Evolutionary conservation across 2,329 filamentous ascomycete genomes (phyloP), one percentile per base, ranked within the genome.

Genomic region (Sporothrix brasiliensis): DNA sequence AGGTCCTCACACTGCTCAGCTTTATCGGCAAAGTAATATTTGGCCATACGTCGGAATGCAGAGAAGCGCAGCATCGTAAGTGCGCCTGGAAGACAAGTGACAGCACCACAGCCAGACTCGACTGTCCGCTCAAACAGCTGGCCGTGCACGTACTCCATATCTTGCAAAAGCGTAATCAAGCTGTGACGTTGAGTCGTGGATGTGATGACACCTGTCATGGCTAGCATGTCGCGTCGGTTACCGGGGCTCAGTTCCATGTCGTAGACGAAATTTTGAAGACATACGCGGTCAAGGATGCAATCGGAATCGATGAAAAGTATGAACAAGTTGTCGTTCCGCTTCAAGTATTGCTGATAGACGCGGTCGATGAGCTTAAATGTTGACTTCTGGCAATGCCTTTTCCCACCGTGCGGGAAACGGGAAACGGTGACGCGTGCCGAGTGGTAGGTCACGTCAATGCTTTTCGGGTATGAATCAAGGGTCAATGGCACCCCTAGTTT

Each of bases 211-310:
- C 94, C 94, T 16, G 94, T 98, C 93, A 97, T 97, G 68, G 94
- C 94, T 77, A 98, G 85, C 92, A 97, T 97, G 78, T 96, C 92
- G 77, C 90, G 89, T 77, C 92, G 89, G 81, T 94, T 97, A 69
- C 94, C 94, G 0, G 94, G 94, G 79, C 94, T 97, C 72, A 98
- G 84, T 80, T 98, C 93, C 95, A 98, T 98, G 78, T 98, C 94
- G 80, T 95, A 97, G 82, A 98, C 92, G 80, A 98, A 98, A 79
- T 97, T 98, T 78, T 97, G 94, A 72, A 98, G 87, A 78, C 94
- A 98, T 53, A 94, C 88, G 71, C 89, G 88, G 82, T 98, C 94
- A 66, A 98, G 84, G 73, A 97, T 95, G 80, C 95, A 98, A 79
- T 98, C 94, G 0, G 94, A 97, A 81, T 98, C 94, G 78, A 98